Percentiles rank a stretch among this genome's conserved stretches.
These are phyloP conservation scores for Theileria annulata DNA, from an alignment of 169 alveolate species.

Conservation along the genomic window DNA sequence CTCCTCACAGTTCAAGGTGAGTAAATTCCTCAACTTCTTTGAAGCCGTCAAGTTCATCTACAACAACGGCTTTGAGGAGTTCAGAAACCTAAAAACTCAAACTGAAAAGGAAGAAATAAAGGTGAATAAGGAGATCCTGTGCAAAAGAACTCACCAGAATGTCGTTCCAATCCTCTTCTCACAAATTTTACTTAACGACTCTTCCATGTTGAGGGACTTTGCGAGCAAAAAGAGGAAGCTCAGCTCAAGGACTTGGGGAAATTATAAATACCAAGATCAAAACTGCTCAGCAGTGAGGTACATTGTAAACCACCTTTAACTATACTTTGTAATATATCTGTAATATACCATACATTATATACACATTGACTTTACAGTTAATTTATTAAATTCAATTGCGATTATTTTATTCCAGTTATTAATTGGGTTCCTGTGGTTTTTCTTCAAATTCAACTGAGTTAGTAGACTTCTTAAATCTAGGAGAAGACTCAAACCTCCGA, in stretches of 20 bases:
- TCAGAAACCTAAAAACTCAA: conserved; percentile 5
- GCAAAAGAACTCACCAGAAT: conserved; percentile 23
- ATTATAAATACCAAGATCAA: conserved; percentile 57
- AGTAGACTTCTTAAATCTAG: not conserved
- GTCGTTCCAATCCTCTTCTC: conserved; percentile 44
- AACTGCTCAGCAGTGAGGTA: conserved; percentile 61
- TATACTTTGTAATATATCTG: not conserved
- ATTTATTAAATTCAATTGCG: too few relatives aligned
- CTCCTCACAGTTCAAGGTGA: not conserved
- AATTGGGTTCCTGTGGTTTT: not conserved
- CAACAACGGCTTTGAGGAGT: conserved; percentile 36
- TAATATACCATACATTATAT: not conserved
- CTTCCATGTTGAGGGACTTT: not conserved
- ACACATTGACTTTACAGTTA: not conserved
- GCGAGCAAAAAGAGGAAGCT: conserved; percentile 11
- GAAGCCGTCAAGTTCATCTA: conserved; percentile 34
- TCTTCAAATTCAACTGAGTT: not conserved
- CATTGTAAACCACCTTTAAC: conserved; percentile 27
- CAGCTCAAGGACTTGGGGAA: conserved; percentile 37
- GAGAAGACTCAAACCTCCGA: conserved; percentile 4
- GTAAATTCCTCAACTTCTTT: not conserved
- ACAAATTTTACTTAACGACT: conserved; percentile 32
- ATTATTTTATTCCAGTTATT: not conserved
- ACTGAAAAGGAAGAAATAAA: conserved; percentile 1
- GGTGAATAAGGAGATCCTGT: not conserved